Percentiles rank a stretch among this genome's conserved stretches.
These are phyloP conservation scores for Mycogone perniciosa DNA, from an alignment of 2,329 filamentous ascomycete genomes.

Conservation along the genomic window DNA sequence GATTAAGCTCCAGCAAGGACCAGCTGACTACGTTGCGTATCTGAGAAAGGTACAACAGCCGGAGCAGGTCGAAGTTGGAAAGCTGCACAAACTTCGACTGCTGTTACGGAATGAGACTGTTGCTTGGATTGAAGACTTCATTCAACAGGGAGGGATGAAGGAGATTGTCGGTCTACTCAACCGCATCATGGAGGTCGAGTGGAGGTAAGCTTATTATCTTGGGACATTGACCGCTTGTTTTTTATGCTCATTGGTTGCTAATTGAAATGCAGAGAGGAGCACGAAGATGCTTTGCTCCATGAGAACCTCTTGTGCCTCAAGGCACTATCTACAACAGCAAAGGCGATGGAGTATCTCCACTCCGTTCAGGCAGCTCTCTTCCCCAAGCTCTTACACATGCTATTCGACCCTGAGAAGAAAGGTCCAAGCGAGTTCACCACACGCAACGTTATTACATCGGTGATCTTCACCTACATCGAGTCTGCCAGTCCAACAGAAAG, in stretches of 20 bases:
- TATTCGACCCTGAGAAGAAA: constrained; percentile 97
- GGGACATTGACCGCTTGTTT: too few relatives aligned
- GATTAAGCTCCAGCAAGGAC: constrained; percentile 66
- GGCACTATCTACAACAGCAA: constrained; percentile 83
- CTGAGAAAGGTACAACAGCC: constrained; percentile 75
- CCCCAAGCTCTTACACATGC: constrained; percentile 76
- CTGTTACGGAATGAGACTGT: constrained; percentile 92
- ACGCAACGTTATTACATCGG: constrained; percentile 78
- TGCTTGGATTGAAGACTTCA: constrained; percentile 89
- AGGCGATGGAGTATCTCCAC: constrained; percentile 75
- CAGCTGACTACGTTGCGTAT: constrained; percentile 81
- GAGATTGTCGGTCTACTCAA: constrained; percentile 82
- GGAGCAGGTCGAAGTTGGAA: constrained; percentile 83
- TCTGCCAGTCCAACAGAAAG: constrained; percentile 56
- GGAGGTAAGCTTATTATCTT: constrained; percentile 56
- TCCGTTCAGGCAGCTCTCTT: constrained; percentile 77
- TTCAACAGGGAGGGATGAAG: constrained; percentile 82
- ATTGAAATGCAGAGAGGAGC: constrained; percentile 64
- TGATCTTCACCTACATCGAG: constrained; percentile 84
- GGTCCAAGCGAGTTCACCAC: constrained; percentile 96
- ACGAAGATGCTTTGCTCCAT: constrained; percentile 87
- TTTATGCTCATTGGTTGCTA: background rate
- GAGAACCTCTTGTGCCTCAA: constrained; percentile 91
- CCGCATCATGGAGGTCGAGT: constrained; percentile 92
- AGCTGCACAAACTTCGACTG: constrained; percentile 85